Evolutionary conservation across 2,329 filamentous ascomycete genomes (phyloP), one percentile per base, ranked within the genome.

Genomic region (Eutypa lata): DNA sequence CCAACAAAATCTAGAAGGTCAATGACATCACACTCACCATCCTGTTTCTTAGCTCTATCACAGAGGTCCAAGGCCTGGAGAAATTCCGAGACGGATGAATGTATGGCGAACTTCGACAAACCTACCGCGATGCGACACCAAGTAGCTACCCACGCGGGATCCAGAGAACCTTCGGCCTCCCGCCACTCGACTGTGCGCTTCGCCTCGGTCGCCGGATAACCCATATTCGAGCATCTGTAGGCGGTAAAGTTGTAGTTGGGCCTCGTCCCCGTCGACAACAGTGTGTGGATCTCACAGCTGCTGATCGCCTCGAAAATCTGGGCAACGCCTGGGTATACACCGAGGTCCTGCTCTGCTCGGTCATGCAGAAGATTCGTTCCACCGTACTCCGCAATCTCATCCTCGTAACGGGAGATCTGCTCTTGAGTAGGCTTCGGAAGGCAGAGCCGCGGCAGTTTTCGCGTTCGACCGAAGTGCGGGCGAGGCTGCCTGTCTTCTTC

Each of bases 1-100:
- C 59, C 60, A 1, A 66, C 47, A 14, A 62, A 59, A 11, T 62
- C 55, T 6, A 66, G 53, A 5, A 67, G 33, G 44, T 66, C 65
- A 10, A 66, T 50, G 14, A 60, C 48, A 19, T 67, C 64, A 50
- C 63, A 66, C 2, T 59, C 62, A 1, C 71, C 69, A 1, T 76
- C 76, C 54, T 76, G 76, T 54, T 75, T 77, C 51, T 75, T 70
- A 0, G 76, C 76, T 1, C 71, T 8, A 1, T 61, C 58, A 28
- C 61, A 64, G 8, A 55, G 59, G 1, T 8, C n/a, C 2, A 67
- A 5, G 1, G 65, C 49, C 3, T 50, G 18, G 2, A 61, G 21
- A 26, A 63, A 65, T 16, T 54, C 47, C 4, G 24, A 22, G 1
- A 40, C 19, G 2, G 59, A 49, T 4, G 61, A 45, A 7, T 57